These are phyloP conservation scores for Leucocoprinus birnbaumii DNA, from an alignment of 768 basidiomycete species.

Conservation along the genomic window DNA sequence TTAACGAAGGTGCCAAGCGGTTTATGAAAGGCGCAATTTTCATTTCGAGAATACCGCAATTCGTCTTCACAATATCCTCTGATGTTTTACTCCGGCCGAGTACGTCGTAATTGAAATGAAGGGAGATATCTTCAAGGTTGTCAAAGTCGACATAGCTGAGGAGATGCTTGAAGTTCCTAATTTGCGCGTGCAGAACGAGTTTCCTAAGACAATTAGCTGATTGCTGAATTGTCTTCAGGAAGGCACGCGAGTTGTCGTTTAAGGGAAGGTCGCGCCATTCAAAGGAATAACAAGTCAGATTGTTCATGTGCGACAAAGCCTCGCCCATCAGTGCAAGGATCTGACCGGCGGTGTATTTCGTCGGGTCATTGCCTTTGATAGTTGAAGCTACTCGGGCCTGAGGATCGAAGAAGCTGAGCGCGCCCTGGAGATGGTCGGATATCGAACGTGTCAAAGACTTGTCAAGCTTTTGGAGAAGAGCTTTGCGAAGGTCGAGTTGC, in stretches of 20 bases:
- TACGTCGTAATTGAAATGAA: constrained; percentile 2
- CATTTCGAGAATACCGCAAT: background rate
- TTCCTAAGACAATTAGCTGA: background rate
- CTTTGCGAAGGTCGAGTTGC: constrained; percentile 21
- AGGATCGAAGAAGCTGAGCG: background rate
- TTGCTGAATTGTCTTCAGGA: background rate
- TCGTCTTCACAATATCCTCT: background rate
- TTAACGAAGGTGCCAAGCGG: constrained; percentile 22
- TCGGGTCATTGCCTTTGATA: background rate
- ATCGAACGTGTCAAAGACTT: background rate
- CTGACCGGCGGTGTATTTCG: background rate
- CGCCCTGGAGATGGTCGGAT: background rate
- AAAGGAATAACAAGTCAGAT: constrained; percentile 2
- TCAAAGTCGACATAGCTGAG: background rate
- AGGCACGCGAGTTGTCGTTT: background rate
- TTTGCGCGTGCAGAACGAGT: background rate
- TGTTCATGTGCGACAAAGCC: background rate
- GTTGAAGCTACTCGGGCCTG: background rate
- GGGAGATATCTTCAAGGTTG: constrained; percentile 2
- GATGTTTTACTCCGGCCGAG: no score
- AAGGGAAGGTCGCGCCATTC: constrained; percentile 5
- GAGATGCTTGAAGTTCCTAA: background rate
- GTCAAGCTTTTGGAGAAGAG: background rate
- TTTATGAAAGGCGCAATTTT: constrained; percentile 32
- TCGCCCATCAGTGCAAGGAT: background rate